A percentile compares a stretch with the other conserved stretches of the same genome.
These are phyloP conservation scores for Acanthamoeba sp. DNA, from an alignment of 208 protist genomes.

Conservation along the genomic window DNA sequence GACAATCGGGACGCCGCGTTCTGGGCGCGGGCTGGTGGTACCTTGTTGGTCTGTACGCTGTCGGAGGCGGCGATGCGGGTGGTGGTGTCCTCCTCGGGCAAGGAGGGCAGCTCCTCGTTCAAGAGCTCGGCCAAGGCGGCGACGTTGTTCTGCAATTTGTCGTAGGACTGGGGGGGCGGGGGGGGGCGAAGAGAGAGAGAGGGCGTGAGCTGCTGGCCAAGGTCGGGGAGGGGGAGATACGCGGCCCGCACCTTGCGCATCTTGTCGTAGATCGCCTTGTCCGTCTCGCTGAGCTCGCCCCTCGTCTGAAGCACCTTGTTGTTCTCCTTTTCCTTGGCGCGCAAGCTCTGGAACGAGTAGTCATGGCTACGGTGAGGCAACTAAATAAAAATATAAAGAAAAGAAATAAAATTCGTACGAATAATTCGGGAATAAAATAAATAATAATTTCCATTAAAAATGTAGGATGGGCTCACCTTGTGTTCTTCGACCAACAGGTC, in stretches of 20 bases:
- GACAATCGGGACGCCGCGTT: no score
- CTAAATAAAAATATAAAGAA: not conserved
- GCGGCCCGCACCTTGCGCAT: conserved; percentile 66
- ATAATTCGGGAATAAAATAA: no score
- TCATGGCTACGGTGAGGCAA: no score
- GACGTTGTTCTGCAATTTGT: conserved; percentile 81
- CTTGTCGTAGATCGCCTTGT: conserved; percentile 76
- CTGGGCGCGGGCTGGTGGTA: no score
- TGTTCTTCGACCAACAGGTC: conserved; percentile 56
- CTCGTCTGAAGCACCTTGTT: conserved; percentile 74
- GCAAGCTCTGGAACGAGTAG: conserved; percentile 65
- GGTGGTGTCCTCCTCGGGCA: conserved; percentile 78
- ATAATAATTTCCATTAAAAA: not conserved
- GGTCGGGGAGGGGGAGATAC: no score
- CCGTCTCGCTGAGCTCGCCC: conserved; percentile 81
- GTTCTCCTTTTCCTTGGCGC: conserved; percentile 82
- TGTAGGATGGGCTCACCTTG: not conserved
- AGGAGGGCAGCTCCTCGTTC: conserved; percentile 72
- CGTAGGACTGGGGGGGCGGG: conserved; percentile 65
- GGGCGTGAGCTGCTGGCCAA: no score
- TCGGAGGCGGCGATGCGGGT: conserved; percentile 71
- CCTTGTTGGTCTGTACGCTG: not conserved
- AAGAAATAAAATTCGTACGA: no score
- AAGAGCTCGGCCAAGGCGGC: conserved; percentile 73
- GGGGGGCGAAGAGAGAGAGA: not conserved